Evolutionary conservation across 805 yeast species (phyloP).

Genomic region (Schizosaccharomyces osmophilus): DNA sequence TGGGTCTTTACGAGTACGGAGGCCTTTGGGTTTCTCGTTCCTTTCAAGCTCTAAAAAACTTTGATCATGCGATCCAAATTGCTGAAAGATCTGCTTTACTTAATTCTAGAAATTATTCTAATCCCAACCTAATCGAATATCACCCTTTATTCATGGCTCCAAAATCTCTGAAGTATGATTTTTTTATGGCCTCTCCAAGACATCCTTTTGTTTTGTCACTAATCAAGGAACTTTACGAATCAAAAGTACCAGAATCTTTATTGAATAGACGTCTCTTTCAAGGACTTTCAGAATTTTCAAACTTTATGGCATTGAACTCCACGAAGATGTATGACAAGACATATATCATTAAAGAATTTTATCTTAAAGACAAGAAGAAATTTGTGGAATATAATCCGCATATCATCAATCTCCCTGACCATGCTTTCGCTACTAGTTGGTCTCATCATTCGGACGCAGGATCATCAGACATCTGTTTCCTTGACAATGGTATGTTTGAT

Average conservation of each 20-base stretch:
- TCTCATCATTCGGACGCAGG: background rate
- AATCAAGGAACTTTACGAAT: background rate
- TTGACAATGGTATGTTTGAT: background rate
- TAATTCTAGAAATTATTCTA: background rate
- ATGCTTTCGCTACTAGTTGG: background rate
- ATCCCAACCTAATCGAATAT: background rate
- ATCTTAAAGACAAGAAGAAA: background rate
- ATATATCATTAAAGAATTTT: background rate
- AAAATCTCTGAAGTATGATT: background rate
- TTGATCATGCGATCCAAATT: background rate
- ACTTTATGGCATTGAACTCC: background rate
- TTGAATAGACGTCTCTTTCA: background rate
- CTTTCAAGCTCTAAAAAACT: background rate
- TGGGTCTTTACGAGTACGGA: background rate
- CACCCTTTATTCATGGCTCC: background rate
- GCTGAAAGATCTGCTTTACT: background rate
- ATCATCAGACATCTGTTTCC: background rate
- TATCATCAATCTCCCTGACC: background rate
- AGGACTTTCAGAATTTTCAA: background rate
- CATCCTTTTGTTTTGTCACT: background rate
- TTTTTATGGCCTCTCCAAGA: background rate
- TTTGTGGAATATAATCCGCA: background rate
- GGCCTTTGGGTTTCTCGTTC: background rate
- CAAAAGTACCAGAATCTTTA: background rate
- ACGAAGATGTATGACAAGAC: background rate